Base-by-base conservation (phyloP, 495 filamentous ascomycete genomes). In the Letharia lupina region DNA sequence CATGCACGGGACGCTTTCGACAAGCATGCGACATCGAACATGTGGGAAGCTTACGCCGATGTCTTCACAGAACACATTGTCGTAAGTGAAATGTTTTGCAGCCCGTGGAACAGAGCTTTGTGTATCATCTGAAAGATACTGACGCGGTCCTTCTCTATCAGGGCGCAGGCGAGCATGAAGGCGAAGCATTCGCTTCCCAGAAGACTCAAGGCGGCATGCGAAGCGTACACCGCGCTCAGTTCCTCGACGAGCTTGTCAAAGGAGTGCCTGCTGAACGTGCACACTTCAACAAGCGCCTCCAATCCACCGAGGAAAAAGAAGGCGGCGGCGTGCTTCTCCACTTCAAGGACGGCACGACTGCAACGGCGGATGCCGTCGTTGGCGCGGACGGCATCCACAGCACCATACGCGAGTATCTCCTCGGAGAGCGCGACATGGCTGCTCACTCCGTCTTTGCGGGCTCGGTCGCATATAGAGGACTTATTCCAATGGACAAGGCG, bases 401-500 rank as follows among this genome's bases (percentile, higher is more conserved):
- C 28, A 71, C 65, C 31, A 73, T 79, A 0, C 73, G 82, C 7
- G 67, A 72, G 44, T 56, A 76, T 11, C 67, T 84, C 0, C 70
- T 84, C 16, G 80, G 80, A 0, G 54, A 57, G 11, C 31, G 33
- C 8, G 63, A 71, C 1, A 70, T 77, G 13, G 50, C 54, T 0
- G 77, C 69, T 0, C 65, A 73, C 9, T 74, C 82, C 1, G 74
- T 71, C 28, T 84, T 78, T 64, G 75, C 77, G 5, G 75, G 80
- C 63, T 78, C 79, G 65, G 76, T 77, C 41, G 79, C 75, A 2
- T 84, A 81, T 62, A 78, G 83, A 5, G 79, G 76, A 3, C 59
- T 86, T 39, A 71, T 83, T 9, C 79, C 78, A 12, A 83, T 84
- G 81, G 72, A 78, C 0, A 74, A 77, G 42, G 82, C 82, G 1